These are phyloP conservation scores for Leccinum angustisporum DNA, from an alignment of 1,284 basidiomycete species.

Conservation along the genomic window DNA sequence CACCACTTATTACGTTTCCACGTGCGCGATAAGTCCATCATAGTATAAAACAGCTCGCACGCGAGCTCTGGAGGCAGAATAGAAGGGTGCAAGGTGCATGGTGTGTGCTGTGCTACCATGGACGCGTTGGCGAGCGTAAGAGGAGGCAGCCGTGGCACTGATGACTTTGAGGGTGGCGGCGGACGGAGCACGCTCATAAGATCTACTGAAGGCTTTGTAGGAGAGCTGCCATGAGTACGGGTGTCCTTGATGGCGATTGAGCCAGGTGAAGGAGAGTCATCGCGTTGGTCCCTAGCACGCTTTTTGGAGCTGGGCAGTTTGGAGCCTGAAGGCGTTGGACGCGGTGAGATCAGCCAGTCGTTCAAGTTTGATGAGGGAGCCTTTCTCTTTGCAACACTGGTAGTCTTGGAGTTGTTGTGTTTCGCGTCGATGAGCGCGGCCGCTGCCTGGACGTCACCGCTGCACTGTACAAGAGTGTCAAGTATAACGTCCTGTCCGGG, in stretches of 20 bases:
- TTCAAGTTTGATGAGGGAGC: conserved; percentile 47
- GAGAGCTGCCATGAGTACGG: conserved; percentile 13
- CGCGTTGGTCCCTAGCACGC: conserved; percentile 6
- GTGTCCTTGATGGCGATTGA: conserved; percentile 20
- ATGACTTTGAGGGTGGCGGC: conserved; percentile 44
- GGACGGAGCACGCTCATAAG: conserved; percentile 59
- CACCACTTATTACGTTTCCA: conserved; percentile 85
- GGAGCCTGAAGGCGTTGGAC: conserved; percentile 20
- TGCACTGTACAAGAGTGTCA: conserved; percentile 56
- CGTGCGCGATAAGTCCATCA: conserved; percentile 57
- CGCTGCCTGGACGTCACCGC: conserved; percentile 63
- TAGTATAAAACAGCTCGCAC: conserved; percentile 65
- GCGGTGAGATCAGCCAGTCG: conserved; percentile 48
- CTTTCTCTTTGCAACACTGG: conserved; percentile 36
- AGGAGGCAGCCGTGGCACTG: conserved; percentile 47
- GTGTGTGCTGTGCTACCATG: conserved; percentile 67
- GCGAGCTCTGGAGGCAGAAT: conserved; percentile 71
- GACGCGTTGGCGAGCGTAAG: conserved; percentile 55
- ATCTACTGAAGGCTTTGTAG: conserved; percentile 39
- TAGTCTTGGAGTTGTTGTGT: conserved; percentile 15
- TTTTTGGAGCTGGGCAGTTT: conserved; percentile 28
- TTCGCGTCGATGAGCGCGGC: conserved; percentile 42
- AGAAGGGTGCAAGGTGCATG: conserved; percentile 73
- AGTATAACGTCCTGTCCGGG: conserved; percentile 47
- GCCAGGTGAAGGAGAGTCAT: background rate